Percentiles rank a stretch among this genome's conserved stretches.
phyloP scores from a whole-genome alignment of 805 yeast species.

The Saccharomyces jurei region DNA sequence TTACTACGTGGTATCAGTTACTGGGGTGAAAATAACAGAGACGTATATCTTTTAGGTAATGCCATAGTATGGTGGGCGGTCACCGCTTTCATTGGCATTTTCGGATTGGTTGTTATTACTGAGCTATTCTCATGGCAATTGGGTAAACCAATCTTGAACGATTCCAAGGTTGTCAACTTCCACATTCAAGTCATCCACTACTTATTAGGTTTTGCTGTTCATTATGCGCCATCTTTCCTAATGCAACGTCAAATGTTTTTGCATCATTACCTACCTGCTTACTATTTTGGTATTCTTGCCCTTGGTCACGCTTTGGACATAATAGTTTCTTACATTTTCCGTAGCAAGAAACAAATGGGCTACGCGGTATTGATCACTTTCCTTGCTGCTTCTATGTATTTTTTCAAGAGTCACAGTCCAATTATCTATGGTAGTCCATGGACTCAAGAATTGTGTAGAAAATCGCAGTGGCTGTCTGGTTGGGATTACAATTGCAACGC shows the following conservation, averaged over 20 bases:
- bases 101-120: conserved; percentile 37
- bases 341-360: conserved; percentile 37
- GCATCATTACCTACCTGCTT: conserved; percentile 90
- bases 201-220: conserved; percentile 62
- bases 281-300: conserved; percentile 76
- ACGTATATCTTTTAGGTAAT: conserved; percentile 68
- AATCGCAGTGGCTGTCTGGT: conserved; percentile 46
- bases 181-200: conserved; percentile 56
- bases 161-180: conserved; percentile 53
- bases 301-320: conserved; percentile 62
- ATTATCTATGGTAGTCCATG: conserved; percentile 72
- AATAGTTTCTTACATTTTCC: conserved; percentile 37
- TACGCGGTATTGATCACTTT: conserved; percentile 41
- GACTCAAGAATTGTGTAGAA: conserved; percentile 61
- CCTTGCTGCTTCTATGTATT: conserved; percentile 41
- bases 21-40: conserved; percentile 51
- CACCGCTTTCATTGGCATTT: conserved; percentile 44
- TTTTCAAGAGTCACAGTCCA: conserved; percentile 60
- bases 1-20: conserved; percentile 72
- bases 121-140: conserved; percentile 58
- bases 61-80: conserved; percentile 75
- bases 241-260: conserved; percentile 91
- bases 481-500: conserved; percentile 88
- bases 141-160: conserved; percentile 41
- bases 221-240: conserved; percentile 66